Conservation (phyloP, 2,329 filamentous ascomycete species). For the Monosporascus sp. region DNA sequence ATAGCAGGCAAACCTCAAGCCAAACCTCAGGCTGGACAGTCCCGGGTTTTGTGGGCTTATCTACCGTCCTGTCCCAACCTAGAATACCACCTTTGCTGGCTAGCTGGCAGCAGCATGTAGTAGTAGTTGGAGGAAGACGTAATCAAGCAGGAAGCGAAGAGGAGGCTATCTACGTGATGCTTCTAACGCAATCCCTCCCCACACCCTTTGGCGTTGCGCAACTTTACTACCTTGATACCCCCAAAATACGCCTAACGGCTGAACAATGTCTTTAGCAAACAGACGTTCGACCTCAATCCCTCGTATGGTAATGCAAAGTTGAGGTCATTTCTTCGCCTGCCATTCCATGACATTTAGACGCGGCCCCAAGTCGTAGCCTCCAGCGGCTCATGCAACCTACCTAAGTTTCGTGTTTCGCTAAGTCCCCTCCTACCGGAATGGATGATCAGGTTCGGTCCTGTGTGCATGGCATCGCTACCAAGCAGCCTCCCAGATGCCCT, state of each 20-base stretch:
- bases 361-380: not conserved
- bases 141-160: not conserved
- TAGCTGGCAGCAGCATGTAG: not conserved
- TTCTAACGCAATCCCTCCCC: not conserved
- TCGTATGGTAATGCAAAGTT: not conserved
- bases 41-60: not conserved
- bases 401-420: not conserved
- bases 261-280: not conserved
- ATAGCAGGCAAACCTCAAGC: not conserved
- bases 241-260: not conserved
- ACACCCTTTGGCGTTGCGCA: not conserved
- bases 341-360: not conserved
- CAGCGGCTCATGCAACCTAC: not conserved
- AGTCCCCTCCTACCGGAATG: not conserved
- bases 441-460: not conserved
- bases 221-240: not conserved
- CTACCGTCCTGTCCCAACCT: not conserved
- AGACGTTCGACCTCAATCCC: not conserved
- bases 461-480: not conserved
- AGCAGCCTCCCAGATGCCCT: not conserved
- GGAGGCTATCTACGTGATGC: not conserved
- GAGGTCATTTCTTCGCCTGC: not conserved
- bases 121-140: not conserved
- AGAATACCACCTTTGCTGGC: not conserved
- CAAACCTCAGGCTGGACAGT: not conserved